Evolutionary conservation across 1,284 basidiomycete genomes (phyloP), one percentile per base, ranked within the genome.

Genomic region (Singerocomus inundabilis): DNA sequence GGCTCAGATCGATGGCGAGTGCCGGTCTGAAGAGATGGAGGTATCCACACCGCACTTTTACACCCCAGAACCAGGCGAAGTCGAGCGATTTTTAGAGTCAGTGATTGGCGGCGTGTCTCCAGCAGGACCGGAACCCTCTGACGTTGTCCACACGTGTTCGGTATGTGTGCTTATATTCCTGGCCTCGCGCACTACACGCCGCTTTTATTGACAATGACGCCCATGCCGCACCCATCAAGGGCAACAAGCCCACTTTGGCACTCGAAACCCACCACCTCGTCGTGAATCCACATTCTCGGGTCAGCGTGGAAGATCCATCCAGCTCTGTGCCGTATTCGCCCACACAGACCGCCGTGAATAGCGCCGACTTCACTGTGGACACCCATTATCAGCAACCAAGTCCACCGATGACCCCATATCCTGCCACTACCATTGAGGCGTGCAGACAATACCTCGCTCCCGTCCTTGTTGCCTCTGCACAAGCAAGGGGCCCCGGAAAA

Each of bases 381-480:
- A n/a, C n/a, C 41, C 47, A 11, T 41, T 41, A 6, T 26, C 36
- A 15, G 46, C 47, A 39, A 46, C 42, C 41, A 42, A 47, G 30
- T 46, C 28, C 50, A 28, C 28, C 21, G n/a, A 53, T 56, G 42
- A 4, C 41, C 1, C 33, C 44, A 7, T 44, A 47, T 9, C 51
- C 59, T 28, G 3, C 58, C 13, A 48, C 53, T 40, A 33, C 54
- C 3, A 28, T 68, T 12, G 66, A 69, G 47, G 62, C 52, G 29
- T 69, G 67, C 56, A 63, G 52, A 45, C 48, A 56, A 25, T 54
- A 21, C 13, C 63, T 66, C 44, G 39, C 43, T 18, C 66, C 64
- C 31, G 60, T 65, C 37, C 44, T 69, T 26, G 29, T 53, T 30
- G 46, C 58, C 32, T 46, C 49, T 11, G 51, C 51, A n/a, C 52